phyloP scores from a whole-genome alignment of 768 basidiomycete genomes.

The Saitozyma podzolica region DNA sequence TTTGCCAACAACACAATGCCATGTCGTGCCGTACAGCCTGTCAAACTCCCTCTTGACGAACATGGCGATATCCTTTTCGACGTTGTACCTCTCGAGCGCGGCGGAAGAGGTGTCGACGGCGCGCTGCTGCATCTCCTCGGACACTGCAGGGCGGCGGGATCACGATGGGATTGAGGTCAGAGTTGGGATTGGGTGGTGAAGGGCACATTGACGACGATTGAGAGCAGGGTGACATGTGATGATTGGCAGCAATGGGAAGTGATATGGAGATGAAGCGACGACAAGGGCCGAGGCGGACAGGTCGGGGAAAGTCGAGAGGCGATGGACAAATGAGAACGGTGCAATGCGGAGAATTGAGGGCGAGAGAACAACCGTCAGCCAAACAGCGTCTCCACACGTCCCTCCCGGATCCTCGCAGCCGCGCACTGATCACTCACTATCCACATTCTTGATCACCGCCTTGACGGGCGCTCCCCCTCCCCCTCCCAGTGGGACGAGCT shows the following conservation, averaged over 20 bases:
- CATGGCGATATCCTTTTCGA: constrained; percentile 98
- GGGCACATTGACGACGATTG: background rate
- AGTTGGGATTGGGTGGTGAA: background rate
- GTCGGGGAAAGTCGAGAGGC: too few species aligned
- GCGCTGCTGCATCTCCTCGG: constrained; percentile 93
- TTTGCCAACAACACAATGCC: constrained; percentile 99
- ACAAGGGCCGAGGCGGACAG: background rate
- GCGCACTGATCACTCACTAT: constrained; percentile 56
- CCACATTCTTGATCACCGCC: constrained; percentile 93
- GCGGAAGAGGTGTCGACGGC: constrained; percentile 81
- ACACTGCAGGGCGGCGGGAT: constrained; percentile 56
- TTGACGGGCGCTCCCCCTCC: constrained; percentile 44
- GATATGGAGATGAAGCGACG: too few species aligned
- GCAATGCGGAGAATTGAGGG: too few species aligned
- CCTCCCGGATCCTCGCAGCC: too few species aligned
- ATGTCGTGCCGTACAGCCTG: constrained; percentile 84
- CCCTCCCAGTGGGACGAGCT: too few species aligned
- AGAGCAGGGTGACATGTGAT: too few species aligned
- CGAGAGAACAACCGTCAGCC: background rate
- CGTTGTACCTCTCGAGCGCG: constrained; percentile 84
- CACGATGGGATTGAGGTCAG: background rate
- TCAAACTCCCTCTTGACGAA: constrained; percentile 99
- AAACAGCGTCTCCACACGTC: background rate
- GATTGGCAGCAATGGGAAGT: too few species aligned
- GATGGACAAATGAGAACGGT: too few species aligned